Base-by-base conservation (phyloP, 2,329 filamentous ascomycete genomes). In the Thelonectria olida region DNA sequence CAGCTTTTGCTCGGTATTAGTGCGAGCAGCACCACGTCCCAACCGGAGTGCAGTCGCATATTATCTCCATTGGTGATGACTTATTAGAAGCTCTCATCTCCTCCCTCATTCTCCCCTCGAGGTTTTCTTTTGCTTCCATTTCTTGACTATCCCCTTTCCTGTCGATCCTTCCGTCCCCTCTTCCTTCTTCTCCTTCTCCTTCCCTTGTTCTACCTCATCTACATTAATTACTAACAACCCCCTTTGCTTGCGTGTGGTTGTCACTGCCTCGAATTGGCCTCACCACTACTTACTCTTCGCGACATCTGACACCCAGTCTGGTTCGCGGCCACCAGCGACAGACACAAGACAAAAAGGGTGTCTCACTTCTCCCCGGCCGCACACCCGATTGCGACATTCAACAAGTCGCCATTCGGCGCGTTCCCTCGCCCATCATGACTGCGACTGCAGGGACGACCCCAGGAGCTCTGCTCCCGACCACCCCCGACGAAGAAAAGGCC, bases 81-180 rank as follows among this genome's bases (percentile, higher is more conserved):
- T 67, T 54, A 53, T 55, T 61, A 50, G 54, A 62, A 36, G 25
- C 36, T 57, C 49, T 55, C 58, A 62, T 23, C 63, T 41, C 39
- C 53, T 44, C 48, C 49, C 20, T 50, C 45, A n/a, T 42, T 38
- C 45, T 36, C 45, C 42, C 36, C 49, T 13, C 38, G 41, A 55
- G 54, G 49, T 28, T 41, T 31, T 36, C 45, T 57, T 51, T 31
- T 45, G 42, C 22, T 27, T 50, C 53, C 44, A 44, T 48, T 58
- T 53, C 17, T 45, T 44, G 31, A 27, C 15, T 52, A 53, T 60
- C 50, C 58, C 57, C 48, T 58, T 54, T 57, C 49, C 53, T 25
- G 69, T 70, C 69, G 52, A 67, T 70, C 67, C 63, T 70, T 72
- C 55, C 56, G 47, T 55, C 61, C 63, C 28, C 48, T 57, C 28